Evolutionary conservation across 2,329 filamentous ascomycete genomes (phyloP).

Genomic region (Penicillium crustosum): DNA sequence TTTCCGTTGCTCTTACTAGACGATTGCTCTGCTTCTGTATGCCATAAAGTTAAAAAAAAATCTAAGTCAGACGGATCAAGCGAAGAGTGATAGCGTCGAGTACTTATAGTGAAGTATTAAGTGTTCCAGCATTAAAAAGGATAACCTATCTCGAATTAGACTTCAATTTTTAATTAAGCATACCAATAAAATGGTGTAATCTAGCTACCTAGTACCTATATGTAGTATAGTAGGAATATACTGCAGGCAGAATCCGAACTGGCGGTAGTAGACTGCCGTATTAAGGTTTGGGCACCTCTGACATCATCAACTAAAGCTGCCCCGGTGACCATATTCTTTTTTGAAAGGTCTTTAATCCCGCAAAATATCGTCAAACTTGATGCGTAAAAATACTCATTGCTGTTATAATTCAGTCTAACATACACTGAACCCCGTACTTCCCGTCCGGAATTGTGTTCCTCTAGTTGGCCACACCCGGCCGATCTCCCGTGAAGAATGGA

Average conservation of each 20-base stretch:
- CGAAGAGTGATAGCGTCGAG: not conserved
- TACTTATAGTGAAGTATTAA: not conserved
- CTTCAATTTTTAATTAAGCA: not conserved
- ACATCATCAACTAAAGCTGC: not conserved
- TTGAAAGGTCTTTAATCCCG: not conserved
- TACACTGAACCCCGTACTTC: not conserved
- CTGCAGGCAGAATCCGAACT: not conserved
- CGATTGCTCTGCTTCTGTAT: not conserved
- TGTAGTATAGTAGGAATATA: too few relatives aligned
- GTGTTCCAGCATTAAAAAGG: not conserved
- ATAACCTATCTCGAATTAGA: not conserved
- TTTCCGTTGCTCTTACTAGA: not conserved
- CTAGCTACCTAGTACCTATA: too few relatives aligned
- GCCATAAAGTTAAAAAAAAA: not conserved
- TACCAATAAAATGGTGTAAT: not conserved
- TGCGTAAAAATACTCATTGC: not conserved
- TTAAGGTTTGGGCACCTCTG: not conserved
- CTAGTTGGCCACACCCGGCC: not conserved
- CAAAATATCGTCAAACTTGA: too few relatives aligned
- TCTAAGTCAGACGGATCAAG: not conserved
- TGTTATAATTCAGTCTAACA: not conserved
- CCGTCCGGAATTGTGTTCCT: not conserved
- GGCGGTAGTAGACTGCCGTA: not conserved
- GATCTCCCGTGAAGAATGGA: constrained; percentile 12
- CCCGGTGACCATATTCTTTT: not conserved